phyloP scores from a whole-genome alignment of 2,329 filamentous ascomycete genomes.

The Fusarium scirpi region DNA sequence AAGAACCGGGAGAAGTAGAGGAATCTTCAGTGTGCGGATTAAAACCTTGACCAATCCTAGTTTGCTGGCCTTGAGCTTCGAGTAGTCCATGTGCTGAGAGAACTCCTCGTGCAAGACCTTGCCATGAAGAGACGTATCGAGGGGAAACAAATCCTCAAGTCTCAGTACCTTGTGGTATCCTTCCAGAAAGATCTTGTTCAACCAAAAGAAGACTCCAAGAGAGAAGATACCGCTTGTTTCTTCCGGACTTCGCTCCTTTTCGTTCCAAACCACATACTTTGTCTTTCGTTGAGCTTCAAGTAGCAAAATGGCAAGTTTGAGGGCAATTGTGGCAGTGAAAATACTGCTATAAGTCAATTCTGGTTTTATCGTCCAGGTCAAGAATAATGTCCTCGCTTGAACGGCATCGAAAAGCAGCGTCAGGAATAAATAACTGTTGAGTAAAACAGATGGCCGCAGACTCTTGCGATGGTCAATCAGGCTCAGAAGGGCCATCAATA shows the following conservation, averaged over 20 bases:
- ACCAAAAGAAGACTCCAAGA: slow-evolving; percentile 52
- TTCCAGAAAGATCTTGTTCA: slow-evolving; percentile 50
- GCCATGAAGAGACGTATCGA: slow-evolving; percentile 47
- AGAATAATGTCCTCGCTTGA: slow-evolving; percentile 57
- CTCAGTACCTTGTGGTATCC: slow-evolving; percentile 53
- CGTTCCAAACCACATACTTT: slow-evolving; percentile 54
- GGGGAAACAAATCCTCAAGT: slow-evolving; percentile 51
- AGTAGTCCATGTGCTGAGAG: slow-evolving; percentile 40
- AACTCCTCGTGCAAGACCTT: slow-evolving; percentile 40
- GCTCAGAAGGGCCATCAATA: slow-evolving; percentile 48
- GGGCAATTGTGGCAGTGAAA: slow-evolving; percentile 50
- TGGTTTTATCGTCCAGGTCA: slow-evolving; percentile 41
- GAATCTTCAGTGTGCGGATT: slow-evolving; percentile 47
- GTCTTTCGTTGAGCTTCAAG: slow-evolving; percentile 56
- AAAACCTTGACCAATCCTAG: slow-evolving; percentile 49
- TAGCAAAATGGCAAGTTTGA: slow-evolving; percentile 52
- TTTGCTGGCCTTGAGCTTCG: slow-evolving; percentile 30
- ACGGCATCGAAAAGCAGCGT: slow-evolving; percentile 59
- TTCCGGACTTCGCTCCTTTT: slow-evolving; percentile 53
- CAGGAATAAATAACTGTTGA: slow-evolving; percentile 57
- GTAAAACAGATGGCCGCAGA: slow-evolving; percentile 56
- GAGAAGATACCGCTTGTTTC: slow-evolving; percentile 51
- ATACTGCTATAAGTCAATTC: slow-evolving; percentile 44
- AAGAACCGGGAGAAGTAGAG: slow-evolving; percentile 51
- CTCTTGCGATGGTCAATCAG: slow-evolving; percentile 53